phyloP scores from a whole-genome alignment of 495 filamentous ascomycete species.

The Talaromyces proteolyticus region DNA sequence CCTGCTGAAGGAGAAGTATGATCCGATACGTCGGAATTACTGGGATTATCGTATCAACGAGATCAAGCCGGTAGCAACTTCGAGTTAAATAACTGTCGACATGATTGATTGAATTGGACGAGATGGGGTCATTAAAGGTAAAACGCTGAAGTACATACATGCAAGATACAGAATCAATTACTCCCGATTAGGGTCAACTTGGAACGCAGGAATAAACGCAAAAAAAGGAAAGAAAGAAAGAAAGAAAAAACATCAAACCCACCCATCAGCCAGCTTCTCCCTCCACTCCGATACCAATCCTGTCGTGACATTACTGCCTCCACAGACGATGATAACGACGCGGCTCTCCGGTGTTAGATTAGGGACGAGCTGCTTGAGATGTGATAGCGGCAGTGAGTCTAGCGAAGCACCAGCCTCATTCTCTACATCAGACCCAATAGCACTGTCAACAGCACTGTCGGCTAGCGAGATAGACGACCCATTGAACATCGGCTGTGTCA shows the following conservation, averaged over 20 bases:
- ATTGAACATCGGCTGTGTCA: neutral
- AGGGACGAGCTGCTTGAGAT: constrained; percentile 57
- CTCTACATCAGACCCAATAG: neutral
- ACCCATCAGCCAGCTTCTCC: constrained; percentile 37
- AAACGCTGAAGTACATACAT: constrained; percentile 1
- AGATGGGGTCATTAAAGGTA: neutral
- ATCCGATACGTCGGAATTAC: constrained; percentile 85
- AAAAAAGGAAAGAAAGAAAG: constrained; percentile 2
- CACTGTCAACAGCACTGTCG: neutral
- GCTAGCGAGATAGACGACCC: neutral
- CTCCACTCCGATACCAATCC: constrained; percentile 61
- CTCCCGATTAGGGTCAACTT: too few species aligned
- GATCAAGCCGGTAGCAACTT: constrained; percentile 20
- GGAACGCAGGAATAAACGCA: too few species aligned
- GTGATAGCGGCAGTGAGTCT: constrained; percentile 17
- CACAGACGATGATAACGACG: constrained; percentile 83
- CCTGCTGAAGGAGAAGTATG: constrained; percentile 76
- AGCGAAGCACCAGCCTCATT: constrained; percentile 17
- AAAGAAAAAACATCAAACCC: constrained; percentile 18
- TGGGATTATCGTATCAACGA: constrained; percentile 72
- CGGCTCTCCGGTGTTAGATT: constrained; percentile 52
- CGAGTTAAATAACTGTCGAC: too few species aligned
- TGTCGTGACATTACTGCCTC: constrained; percentile 69
- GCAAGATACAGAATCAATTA: too few species aligned
- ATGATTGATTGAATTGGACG: neutral